Percentiles rank a stretch among this genome's conserved stretches.
phyloP scores from a whole-genome alignment of 2,329 filamentous ascomycete genomes.

The Mycosphaerelloides madeirae region DNA sequence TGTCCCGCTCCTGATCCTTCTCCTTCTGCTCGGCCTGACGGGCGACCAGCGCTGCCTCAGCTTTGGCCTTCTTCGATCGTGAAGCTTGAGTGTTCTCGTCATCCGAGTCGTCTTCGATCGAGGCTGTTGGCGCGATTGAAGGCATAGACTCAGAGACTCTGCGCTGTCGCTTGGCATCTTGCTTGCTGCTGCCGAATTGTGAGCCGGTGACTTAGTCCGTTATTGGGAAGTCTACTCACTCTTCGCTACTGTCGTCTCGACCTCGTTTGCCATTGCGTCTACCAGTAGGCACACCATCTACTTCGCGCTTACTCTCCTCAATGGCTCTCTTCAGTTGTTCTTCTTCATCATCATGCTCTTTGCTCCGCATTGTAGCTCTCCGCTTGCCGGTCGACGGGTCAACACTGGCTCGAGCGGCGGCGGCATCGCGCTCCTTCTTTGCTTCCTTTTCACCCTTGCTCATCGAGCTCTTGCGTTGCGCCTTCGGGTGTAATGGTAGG shows the following conservation, averaged over 20 bases:
- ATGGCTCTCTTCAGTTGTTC: slow-evolving; percentile 83
- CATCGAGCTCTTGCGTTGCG: slow-evolving; percentile 60
- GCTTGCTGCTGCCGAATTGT: slow-evolving; percentile 55
- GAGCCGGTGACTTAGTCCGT: slow-evolving; percentile 9
- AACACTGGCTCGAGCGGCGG: slow-evolving; percentile 48
- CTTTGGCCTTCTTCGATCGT: slow-evolving; percentile 40
- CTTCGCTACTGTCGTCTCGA: slow-evolving; percentile 87
- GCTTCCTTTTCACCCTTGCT: slow-evolving; percentile 58
- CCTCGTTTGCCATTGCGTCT: slow-evolving; percentile 72
- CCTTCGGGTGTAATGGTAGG: slow-evolving; percentile 52
- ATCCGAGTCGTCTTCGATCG: slow-evolving; percentile 62
- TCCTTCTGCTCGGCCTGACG: slow-evolving; percentile 63
- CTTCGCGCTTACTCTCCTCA: slow-evolving; percentile 88
- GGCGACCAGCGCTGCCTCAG: slow-evolving; percentile 46
- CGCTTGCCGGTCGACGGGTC: slow-evolving; percentile 66
- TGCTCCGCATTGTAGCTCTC: slow-evolving; percentile 94
- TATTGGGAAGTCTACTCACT: slow-evolving; percentile 58
- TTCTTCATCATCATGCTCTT: slow-evolving; percentile 92
- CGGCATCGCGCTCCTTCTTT: slow-evolving; percentile 52
- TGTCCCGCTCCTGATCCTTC: slow-evolving; percentile 62
- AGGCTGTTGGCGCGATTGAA: slow-evolving; percentile 43
- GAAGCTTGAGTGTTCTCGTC: slow-evolving; percentile 50
- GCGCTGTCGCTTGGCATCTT: slow-evolving; percentile 73
- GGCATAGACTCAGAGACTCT: slow-evolving; percentile 68
- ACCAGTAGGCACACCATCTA: slow-evolving; percentile 49